Evolutionary conservation across 768 basidiomycete genomes (phyloP), one percentile per base, ranked within the genome.

Genomic region (Inosperma sp.): DNA sequence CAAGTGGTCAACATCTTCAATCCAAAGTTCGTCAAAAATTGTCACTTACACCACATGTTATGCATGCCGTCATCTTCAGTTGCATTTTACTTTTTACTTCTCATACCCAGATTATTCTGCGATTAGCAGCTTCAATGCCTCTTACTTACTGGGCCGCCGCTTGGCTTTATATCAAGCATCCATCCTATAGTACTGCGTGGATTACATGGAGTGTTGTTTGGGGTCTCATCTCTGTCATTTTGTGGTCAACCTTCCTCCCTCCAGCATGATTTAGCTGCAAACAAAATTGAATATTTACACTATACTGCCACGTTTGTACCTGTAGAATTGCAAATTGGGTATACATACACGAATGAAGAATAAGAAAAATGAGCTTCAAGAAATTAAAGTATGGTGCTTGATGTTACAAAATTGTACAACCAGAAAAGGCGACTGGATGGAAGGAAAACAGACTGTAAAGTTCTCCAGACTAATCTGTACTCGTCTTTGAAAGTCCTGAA

Each of bases 221-320:
- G 93, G 84, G 87, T 3, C 65, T 73, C 2, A 59, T 83, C 14
- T 83, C 83, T 9, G 65, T 84, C 16, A 75, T 91, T 4, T 71
- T 95, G 0, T 98, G 93, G 93, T 78, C 75, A 2, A 78, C 80
- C 2, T 94, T 93, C 62, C 75, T 95, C 25, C 95, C 95, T 0
- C 95, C 95, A n/a, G 95, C 94, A 0, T 95, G n/a, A n/a, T n/a
- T n/a, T n/a, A n/a, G n/a, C n/a, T n/a, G n/a, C n/a, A n/a, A n/a
- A n/a, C n/a, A n/a, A n/a, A n/a, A n/a, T n/a, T n/a, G n/a, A n/a
- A n/a, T n/a, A n/a, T n/a, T n/a, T n/a, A n/a, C n/a, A n/a, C n/a
- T n/a, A n/a, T n/a, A n/a, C n/a, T n/a, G 69, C 25, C 42, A 22
- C 30, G 31, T 34, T 48, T 7, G 13, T 35, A 10, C 34, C 33